These are phyloP conservation scores for Phytophthora sansomeana DNA, from an alignment of 352 stramenopile species.

Conservation along the genomic window DNA sequence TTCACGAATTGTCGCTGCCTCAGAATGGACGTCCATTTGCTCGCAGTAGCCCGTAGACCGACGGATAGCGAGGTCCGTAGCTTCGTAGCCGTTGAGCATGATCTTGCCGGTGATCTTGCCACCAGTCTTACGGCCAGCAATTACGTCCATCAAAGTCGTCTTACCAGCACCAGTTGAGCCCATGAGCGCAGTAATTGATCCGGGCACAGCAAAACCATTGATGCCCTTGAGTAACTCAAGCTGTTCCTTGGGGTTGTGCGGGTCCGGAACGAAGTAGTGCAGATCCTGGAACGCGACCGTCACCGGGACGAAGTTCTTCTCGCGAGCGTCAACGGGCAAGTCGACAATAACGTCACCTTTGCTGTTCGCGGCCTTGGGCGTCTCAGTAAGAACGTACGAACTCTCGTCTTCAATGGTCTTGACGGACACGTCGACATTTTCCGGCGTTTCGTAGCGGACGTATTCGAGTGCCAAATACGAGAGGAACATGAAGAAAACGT, in stretches of 20 bases:
- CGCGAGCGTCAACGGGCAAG: background rate
- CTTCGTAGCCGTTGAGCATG: background rate
- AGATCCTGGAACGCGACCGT: conserved; percentile 27
- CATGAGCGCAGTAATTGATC: conserved; percentile 9
- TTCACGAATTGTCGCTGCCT: no score
- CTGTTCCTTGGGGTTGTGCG: conserved; percentile 5
- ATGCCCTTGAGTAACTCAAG: conserved; percentile 13
- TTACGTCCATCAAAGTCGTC: conserved; percentile 13
- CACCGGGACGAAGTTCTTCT: conserved; percentile 21
- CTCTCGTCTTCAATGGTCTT: conserved; percentile 19
- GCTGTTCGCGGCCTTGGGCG: conserved; percentile 14
- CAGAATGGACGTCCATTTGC: no score
- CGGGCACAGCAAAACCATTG: conserved; percentile 7
- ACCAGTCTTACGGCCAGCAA: conserved; percentile 12
- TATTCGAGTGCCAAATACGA: no score
- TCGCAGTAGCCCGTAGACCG: no score
- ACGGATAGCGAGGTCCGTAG: background rate
- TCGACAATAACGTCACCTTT: background rate
- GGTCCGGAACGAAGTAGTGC: conserved; percentile 13
- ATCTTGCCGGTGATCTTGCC: background rate
- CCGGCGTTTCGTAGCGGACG: no score
- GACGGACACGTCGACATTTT: conserved; percentile 19
- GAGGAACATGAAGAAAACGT: conserved; percentile 46
- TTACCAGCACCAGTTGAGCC: conserved; percentile 3
- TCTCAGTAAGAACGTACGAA: conserved; percentile 9